A percentile compares a stretch with the other conserved stretches of the same genome.
Evolutionary conservation across 2,329 filamentous ascomycete species (phyloP).

Genomic region (Cladosporium phlei): DNA sequence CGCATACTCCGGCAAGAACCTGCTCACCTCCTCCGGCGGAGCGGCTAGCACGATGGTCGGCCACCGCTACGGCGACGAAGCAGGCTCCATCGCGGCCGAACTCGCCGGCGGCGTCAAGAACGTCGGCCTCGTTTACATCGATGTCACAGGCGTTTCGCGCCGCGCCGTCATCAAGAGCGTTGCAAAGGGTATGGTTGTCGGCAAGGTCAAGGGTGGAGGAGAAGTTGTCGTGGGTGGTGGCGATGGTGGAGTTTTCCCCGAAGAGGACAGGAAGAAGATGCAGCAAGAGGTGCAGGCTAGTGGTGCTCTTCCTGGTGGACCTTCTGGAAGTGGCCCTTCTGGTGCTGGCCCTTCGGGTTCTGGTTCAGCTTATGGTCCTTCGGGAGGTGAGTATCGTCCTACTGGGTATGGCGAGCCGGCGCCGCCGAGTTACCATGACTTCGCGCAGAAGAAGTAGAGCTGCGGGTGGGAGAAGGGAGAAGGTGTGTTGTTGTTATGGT

Average conservation of each 20-base stretch:
- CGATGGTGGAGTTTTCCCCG: constrained; percentile 46
- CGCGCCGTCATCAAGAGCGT: constrained; percentile 89
- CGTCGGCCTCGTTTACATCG: constrained; percentile 94
- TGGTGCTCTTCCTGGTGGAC: constrained; percentile 4
- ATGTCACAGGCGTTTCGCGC: constrained; percentile 86
- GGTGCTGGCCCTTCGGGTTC: too few species aligned
- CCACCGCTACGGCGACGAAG: constrained; percentile 85
- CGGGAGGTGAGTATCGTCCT: constrained; percentile 23
- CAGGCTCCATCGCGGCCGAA: constrained; percentile 68
- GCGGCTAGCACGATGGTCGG: constrained; percentile 82
- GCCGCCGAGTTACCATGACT: constrained; percentile 27
- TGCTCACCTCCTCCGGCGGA: constrained; percentile 67
- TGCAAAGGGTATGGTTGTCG: constrained; percentile 92
- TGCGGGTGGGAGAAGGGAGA: not conserved
- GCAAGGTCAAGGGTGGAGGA: constrained; percentile 68
- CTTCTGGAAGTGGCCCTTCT: constrained; percentile 3
- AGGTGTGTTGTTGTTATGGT: not conserved
- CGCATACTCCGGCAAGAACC: constrained; percentile 74
- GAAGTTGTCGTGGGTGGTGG: constrained; percentile 69
- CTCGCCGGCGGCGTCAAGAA: constrained; percentile 89
- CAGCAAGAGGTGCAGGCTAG: constrained; percentile 25
- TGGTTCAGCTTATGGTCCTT: constrained; percentile 16
- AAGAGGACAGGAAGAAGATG: constrained; percentile 32
- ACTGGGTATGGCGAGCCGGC: constrained; percentile 24
- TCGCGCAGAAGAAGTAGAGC: constrained; percentile 16